A percentile compares a stretch with the other conserved stretches of the same genome.
Evolutionary conservation across 345 rosid species (phyloP).

Genomic region (Eucalyptus globulus): DNA sequence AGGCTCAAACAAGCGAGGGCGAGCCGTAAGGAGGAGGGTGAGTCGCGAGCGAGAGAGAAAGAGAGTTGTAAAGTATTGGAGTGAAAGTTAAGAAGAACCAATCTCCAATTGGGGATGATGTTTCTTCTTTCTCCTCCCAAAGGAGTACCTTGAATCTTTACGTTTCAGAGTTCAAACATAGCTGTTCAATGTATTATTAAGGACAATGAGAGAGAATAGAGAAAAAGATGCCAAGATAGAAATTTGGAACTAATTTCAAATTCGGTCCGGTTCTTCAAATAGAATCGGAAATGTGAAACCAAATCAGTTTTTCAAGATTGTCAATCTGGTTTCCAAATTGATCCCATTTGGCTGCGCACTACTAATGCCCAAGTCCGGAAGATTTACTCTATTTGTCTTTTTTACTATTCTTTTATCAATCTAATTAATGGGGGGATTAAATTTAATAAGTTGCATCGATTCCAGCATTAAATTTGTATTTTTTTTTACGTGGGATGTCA

Average conservation of each 20-base stretch:
- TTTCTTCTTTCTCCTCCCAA: too few species aligned
- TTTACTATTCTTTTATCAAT: background rate
- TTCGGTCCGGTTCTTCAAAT: fast-evolving
- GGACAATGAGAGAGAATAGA: background rate
- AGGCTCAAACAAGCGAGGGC: background rate
- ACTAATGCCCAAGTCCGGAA: background rate
- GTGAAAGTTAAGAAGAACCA: background rate
- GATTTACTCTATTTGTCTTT: background rate
- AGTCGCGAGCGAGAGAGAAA: background rate
- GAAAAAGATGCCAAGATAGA: background rate
- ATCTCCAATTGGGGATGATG: fast-evolving
- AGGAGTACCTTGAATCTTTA: too few species aligned
- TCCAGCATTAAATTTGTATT: background rate
- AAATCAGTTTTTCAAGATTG: too few species aligned
- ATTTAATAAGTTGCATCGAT: background rate
- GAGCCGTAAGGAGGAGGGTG: background rate
- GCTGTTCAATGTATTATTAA: fast-evolving
- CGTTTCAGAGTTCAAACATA: fast-evolving
- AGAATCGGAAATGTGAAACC: fast-evolving
- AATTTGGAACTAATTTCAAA: background rate
- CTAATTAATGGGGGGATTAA: background rate
- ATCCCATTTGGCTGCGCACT: background rate
- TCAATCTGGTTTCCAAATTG: background rate
- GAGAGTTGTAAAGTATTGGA: background rate
- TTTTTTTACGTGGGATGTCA: background rate